Percentiles rank a stretch among this genome's conserved stretches.
Conservation (phyloP, 257 asterid species). For the Solanum medicagineum region DNA sequence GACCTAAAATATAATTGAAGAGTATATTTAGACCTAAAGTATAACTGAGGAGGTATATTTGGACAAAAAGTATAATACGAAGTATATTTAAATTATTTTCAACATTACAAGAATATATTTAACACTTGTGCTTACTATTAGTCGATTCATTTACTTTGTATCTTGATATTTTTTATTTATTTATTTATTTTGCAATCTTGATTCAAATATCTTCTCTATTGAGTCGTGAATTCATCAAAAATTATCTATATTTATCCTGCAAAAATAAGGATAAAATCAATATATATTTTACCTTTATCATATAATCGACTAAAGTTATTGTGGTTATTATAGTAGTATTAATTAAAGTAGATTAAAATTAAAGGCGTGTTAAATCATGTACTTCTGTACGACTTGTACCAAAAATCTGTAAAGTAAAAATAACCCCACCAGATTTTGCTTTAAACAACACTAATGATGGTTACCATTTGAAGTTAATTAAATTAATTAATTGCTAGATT, state of each 20-base stretch:
- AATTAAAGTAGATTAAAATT: background rate
- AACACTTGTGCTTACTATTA: background rate
- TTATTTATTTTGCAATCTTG: background rate
- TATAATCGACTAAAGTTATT: background rate
- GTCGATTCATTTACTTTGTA: background rate
- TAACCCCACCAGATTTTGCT: background rate
- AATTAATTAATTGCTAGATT: background rate
- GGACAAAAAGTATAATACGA: no score
- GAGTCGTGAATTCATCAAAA: rapidly evolving
- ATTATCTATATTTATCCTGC: background rate
- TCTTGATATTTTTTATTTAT: background rate
- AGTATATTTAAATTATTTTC: no score
- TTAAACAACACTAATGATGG: background rate
- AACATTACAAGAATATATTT: no score
- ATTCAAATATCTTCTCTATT: background rate
- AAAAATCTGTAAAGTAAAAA: background rate
- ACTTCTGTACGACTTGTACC: background rate
- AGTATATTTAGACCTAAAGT: no score
- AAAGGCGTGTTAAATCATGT: background rate
- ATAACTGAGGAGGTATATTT: no score
- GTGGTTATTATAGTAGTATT: background rate
- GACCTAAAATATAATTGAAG: no score
- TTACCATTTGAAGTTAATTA: background rate
- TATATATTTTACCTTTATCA: no score
- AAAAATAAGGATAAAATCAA: background rate